Base-by-base conservation (phyloP, 306 rosid genomes). In the Lathyrus tuberosus region DNA sequence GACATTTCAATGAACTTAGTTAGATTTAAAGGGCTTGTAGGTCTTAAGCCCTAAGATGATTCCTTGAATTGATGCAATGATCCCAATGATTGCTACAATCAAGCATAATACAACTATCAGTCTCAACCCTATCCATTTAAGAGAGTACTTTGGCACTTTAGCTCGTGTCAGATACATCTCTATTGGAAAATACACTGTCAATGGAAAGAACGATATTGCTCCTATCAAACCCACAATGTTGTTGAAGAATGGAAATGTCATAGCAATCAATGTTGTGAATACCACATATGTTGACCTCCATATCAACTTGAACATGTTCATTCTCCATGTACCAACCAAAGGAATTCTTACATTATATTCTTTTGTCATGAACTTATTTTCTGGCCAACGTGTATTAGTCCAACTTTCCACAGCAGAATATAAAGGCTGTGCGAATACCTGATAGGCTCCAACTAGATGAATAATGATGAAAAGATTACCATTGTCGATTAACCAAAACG, bases 221-320 rank as follows among this genome's bases (percentile, higher is more conserved):
- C 40, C 40, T 1, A 35, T 35, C 40, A 35, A 35, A 35, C 40
- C 40, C 10, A 35, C 40, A 35, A 35, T 35, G 40, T 35, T 35
- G 40, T 35, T 89, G 82, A 89, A 89, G 80, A 89, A 87, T 0
- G 96, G 96, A 3, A 89, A 31, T 8, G 83, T 0, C 42, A 83
- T 81, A 4, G 92, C 86, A 12, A 79, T 0, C 22, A 63, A 41
- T 0, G 82, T 61, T 0, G 88, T 61, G 15, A 65, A 10, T 64
- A 72, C 52, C 44, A 89, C 96, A 8, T 26, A 89, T 0, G 22
- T 35, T 35, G 40, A 35, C 40, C 40, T 7, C 40, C 40, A 35
- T 35, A 35, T 35, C 40, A 35, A 8, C 28, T 86, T 17, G 30
- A 89, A 81, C n/a, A 41, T 6, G 30, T 85, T 89, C 35, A 89